Conservation (phyloP, 495 filamentous ascomycete genomes). For the Hypomontagnella monticulosa region DNA sequence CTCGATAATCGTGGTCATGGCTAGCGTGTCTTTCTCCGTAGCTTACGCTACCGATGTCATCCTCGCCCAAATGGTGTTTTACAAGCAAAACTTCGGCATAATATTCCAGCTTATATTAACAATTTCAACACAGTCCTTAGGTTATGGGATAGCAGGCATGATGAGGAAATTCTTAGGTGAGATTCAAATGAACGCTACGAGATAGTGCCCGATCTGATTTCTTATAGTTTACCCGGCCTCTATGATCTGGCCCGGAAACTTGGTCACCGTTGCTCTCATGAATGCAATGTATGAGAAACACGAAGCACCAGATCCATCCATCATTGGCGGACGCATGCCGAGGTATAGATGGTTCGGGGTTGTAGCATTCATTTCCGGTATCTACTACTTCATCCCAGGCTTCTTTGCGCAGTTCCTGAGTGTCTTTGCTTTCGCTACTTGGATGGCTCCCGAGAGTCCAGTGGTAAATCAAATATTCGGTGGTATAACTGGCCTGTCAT, state of each 20-base stretch:
- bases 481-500: conserved; percentile 66
- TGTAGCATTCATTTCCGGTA: conserved; percentile 58
- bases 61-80: conserved; percentile 71
- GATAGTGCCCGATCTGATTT: conserved; percentile 2
- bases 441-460: conserved; percentile 68
- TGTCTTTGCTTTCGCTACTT: conserved; percentile 69
- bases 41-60: conserved; percentile 77
- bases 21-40: conserved; percentile 66
- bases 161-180: conserved; percentile 59
- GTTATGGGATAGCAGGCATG: conserved; percentile 79
- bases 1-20: conserved; percentile 80
- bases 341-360: conserved; percentile 68
- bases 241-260: conserved; percentile 78
- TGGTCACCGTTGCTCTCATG: conserved; percentile 73
- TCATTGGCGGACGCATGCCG: conserved; percentile 65
- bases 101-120: conserved; percentile 74
- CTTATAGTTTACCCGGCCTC: conserved; percentile 67
- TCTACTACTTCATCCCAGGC: conserved; percentile 71
- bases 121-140: conserved; percentile 76
- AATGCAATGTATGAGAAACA: conserved; percentile 74
- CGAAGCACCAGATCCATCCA: conserved; percentile 53
- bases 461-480: conserved; percentile 78
- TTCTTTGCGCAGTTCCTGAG: conserved; percentile 67
- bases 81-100: conserved; percentile 72
- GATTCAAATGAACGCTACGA: conserved; percentile 1